A percentile compares a stretch with the other conserved stretches of the same genome.
These are phyloP conservation scores for Angomonas deanei DNA, from an alignment of 208 protist genomes.

Conservation along the genomic window DNA sequence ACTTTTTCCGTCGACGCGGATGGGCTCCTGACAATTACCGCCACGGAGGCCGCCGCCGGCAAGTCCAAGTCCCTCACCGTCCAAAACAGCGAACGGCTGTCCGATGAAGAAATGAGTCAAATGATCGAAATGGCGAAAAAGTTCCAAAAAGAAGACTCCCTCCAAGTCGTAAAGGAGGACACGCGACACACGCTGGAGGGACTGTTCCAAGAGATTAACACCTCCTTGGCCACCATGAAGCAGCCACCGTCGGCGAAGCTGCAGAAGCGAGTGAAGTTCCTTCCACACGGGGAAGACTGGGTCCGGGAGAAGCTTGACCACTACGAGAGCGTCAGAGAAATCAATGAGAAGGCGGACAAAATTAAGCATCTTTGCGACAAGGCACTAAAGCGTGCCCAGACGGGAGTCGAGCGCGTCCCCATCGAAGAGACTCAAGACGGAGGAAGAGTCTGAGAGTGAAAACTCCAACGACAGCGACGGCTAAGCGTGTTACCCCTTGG, in stretches of 20 bases:
- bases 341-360: conserved; percentile 50
- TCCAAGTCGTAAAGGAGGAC: conserved; percentile 19
- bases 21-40: conserved; percentile 96
- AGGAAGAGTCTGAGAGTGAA: conserved; percentile 8
- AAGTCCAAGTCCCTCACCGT: conserved; percentile 93
- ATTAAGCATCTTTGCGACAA: conserved; percentile 30
- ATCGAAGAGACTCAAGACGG: background rate
- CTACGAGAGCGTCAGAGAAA: conserved; percentile 32
- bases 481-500: too few relatives aligned
- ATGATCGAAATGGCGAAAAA: conserved; percentile 54
- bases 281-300: conserved; percentile 54
- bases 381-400: conserved; percentile 14
- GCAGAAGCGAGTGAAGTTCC: conserved; percentile 49
- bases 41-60: conserved; percentile 92
- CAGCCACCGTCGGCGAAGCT: conserved; percentile 37
- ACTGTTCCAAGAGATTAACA: conserved; percentile 34
- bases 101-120: conserved; percentile 40
- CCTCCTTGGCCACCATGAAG: conserved; percentile 23
- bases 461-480: conserved; percentile 1
- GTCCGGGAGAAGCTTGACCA: conserved; percentile 33
- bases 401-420: background rate
- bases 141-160: conserved; percentile 34
- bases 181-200: conserved; percentile 19
- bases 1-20: conserved; percentile 97
- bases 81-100: conserved; percentile 70